Evolutionary conservation across 352 stramenopile species (phyloP).

Genomic region (Elongisporangium undulatum): DNA sequence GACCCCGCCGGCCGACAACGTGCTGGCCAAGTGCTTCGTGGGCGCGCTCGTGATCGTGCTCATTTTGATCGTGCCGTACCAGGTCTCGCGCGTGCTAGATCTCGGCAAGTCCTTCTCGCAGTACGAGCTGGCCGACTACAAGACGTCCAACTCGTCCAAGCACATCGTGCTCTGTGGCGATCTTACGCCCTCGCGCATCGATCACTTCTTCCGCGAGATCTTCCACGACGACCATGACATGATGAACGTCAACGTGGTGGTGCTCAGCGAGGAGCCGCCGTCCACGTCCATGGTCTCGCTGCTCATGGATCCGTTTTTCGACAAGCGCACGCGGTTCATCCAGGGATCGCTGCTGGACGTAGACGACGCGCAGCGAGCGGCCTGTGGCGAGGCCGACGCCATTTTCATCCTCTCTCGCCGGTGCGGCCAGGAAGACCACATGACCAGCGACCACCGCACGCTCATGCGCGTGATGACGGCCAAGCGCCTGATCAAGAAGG

Average conservation of each 20-base stretch:
- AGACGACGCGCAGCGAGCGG: slow-evolving; percentile 69
- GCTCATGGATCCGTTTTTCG: slow-evolving; percentile 81
- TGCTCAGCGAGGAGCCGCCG: slow-evolving; percentile 73
- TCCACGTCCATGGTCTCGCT: slow-evolving; percentile 70
- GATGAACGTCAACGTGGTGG: slow-evolving; percentile 70
- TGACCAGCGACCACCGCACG: slow-evolving; percentile 71
- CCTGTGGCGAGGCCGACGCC: slow-evolving; percentile 52
- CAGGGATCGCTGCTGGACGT: slow-evolving; percentile 77
- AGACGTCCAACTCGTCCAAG: slow-evolving; percentile 46
- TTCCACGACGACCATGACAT: slow-evolving; percentile 87
- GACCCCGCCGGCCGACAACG: slow-evolving; percentile 75
- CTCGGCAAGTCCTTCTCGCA: slow-evolving; percentile 66
- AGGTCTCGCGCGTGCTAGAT: slow-evolving; percentile 81
- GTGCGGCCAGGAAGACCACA: slow-evolving; percentile 60
- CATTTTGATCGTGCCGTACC: slow-evolving; percentile 83
- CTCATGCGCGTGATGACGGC: slow-evolving; percentile 77
- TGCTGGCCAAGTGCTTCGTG: slow-evolving; percentile 78
- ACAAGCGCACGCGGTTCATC: slow-evolving; percentile 80
- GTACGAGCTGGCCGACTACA: slow-evolving; percentile 74
- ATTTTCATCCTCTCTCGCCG: slow-evolving; percentile 78
- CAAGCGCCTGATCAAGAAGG: slow-evolving; percentile 52
- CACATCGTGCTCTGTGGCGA: slow-evolving; percentile 84
- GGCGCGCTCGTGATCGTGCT: slow-evolving; percentile 78
- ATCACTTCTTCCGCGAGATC: slow-evolving; percentile 84
- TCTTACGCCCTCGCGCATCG: slow-evolving; percentile 73